Evolutionary conservation across 2,329 filamentous ascomycete species (phyloP), one percentile per base, ranked within the genome.

Genomic region (Lecanosticta acicola): DNA sequence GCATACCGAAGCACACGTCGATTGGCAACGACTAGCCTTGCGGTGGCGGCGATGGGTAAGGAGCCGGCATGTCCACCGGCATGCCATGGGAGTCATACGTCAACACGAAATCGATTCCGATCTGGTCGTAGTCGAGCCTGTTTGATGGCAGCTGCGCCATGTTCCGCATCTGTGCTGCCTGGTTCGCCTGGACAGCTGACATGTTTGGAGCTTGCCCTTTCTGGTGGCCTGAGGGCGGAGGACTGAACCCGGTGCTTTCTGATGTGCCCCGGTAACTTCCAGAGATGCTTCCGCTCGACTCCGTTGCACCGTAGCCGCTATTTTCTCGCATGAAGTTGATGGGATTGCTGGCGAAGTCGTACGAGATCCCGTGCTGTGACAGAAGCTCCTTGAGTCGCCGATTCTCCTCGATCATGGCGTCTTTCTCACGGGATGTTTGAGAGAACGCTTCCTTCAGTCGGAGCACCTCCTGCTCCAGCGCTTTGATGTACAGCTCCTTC

Each of bases 401-500:
- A 61, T 94, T 96, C 68, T 97, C 91, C 44, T 88, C 81, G 37
- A 79, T 76, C 7, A 90, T 72, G 41, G 79, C 77, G 43, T 90
- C 81, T 61, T 88, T 87, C 63, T 94, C 87, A 56, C 85, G 81
- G 4, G 81, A 78, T 14, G 84, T 78, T 41, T 78, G 81, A 59
- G 81, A 82, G 61, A 83, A 91, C n/a, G 84, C 77, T 64, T 96
- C 89, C 65, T 94, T 93, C 35, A 97, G 74, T 39, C 88, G 83
- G 16, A 94, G 75, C 3, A 97, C 85, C 68, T 97, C 89, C 61
- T 91, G 84, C 68, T 98, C 93, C 13, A 97, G 79, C 9, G 86
- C 82, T 67, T 94, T 94, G 72, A 96, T 94, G 66, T 97, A 97
- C 59, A 89, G 78, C 69, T 97, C 93, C 67, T 97, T 97, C 56